Evolutionary conservation across 2,329 filamentous ascomycete species (phyloP).

Genomic region (Sporothrix dimorphospora): DNA sequence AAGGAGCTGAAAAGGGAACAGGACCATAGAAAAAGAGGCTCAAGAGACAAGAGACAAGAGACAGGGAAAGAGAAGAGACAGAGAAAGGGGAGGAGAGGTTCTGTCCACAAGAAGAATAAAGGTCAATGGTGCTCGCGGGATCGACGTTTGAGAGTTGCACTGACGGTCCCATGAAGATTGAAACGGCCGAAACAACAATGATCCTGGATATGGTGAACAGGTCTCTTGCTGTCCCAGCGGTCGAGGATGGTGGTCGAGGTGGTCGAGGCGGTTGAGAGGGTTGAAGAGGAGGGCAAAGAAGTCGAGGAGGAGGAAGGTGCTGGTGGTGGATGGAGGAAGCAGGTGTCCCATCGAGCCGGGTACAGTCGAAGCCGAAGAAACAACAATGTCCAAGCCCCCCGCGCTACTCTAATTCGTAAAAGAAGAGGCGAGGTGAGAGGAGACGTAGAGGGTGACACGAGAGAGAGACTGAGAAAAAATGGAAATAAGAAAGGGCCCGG

Average conservation of each 20-base stretch:
- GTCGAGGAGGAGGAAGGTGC: neutral
- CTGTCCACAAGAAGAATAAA: constrained; percentile 23
- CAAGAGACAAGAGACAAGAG: neutral
- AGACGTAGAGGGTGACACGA: neutral
- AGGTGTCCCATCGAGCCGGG: constrained; percentile 37
- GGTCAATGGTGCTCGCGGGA: constrained; percentile 40
- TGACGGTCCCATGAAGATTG: constrained; percentile 44
- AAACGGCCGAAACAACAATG: constrained; percentile 47
- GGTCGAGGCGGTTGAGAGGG: constrained; percentile 7
- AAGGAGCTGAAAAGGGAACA: constrained; percentile 16
- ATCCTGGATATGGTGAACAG: constrained; percentile 36
- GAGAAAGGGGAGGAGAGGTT: too few relatives aligned
- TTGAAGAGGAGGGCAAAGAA: neutral
- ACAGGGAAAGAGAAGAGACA: neutral
- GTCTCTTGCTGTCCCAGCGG: constrained; percentile 34
- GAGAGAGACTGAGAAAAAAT: neutral
- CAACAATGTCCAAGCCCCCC: constrained; percentile 1
- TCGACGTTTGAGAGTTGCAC: constrained; percentile 47
- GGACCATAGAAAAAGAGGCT: neutral
- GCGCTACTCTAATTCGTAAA: neutral
- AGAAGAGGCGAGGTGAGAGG: neutral
- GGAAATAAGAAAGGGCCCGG: neutral
- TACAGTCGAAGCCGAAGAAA: constrained; percentile 24
- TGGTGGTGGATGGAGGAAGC: constrained; percentile 35
- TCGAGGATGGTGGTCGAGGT: constrained; percentile 25